Evolutionary conservation across 768 basidiomycete species (phyloP).

Genomic region (Lepiota subincarnata): DNA sequence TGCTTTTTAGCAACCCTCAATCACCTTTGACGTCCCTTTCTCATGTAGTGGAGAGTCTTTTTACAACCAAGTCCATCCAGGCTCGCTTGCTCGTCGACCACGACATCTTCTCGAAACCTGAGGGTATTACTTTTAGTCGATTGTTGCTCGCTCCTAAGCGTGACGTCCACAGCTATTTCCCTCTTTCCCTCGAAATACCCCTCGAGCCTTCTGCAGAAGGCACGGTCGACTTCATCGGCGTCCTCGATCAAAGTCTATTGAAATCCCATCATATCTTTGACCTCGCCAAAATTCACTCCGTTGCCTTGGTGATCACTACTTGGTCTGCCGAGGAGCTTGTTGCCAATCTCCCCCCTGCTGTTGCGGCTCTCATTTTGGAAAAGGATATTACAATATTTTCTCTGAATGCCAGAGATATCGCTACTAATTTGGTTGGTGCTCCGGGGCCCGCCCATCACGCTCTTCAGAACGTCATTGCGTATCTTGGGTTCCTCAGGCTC

Average conservation of each 20-base stretch:
- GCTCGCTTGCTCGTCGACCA: conserved; percentile 63
- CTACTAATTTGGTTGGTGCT: conserved; percentile 35
- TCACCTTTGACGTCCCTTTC: conserved; percentile 55
- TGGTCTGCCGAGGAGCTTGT: conserved; percentile 77
- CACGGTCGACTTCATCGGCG: conserved; percentile 62
- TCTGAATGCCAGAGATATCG: conserved; percentile 54
- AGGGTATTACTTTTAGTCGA: conserved; percentile 65
- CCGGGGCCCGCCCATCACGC: conserved; percentile 33
- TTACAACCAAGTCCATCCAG: conserved; percentile 45
- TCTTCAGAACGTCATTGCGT: conserved; percentile 55
- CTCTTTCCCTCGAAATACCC: conserved; percentile 56
- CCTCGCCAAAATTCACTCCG: conserved; percentile 60
- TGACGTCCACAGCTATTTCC: conserved; percentile 34
- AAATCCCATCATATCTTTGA: conserved; percentile 73
- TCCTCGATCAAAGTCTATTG: conserved; percentile 74
- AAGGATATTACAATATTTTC: conserved; percentile 55
- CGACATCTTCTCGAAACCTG: conserved; percentile 72
- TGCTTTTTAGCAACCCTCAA: conserved; percentile 60
- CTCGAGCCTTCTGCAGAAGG: conserved; percentile 43
- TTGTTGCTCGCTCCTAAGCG: conserved; percentile 57
- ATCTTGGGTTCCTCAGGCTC: conserved; percentile 80
- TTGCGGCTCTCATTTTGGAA: conserved; percentile 41
- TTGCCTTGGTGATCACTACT: conserved; percentile 68
- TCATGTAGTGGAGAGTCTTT: conserved; percentile 54
- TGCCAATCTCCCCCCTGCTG: conserved; percentile 56